These are phyloP conservation scores for Rhizopogon rudus DNA, from an alignment of 768 basidiomycete genomes.

Conservation along the genomic window DNA sequence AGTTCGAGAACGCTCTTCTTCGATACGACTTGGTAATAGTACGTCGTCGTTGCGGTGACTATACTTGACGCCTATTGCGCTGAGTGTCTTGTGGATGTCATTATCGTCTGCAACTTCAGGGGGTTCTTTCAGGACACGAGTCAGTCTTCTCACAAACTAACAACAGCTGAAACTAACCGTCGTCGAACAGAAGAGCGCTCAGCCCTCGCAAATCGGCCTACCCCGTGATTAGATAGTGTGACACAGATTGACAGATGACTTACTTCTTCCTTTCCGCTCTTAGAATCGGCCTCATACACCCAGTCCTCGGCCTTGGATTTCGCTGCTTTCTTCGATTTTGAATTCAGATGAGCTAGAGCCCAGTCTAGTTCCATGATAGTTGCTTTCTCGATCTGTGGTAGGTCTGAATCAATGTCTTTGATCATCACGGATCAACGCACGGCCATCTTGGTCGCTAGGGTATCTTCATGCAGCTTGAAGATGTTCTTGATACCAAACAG, in stretches of 20 bases:
- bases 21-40: constrained; percentile 61
- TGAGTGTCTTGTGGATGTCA: constrained; percentile 51
- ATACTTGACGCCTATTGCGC: constrained; percentile 60
- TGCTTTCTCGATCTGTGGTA: constrained; percentile 68
- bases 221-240: background rate
- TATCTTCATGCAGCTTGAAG: constrained; percentile 70
- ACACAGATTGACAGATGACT: background rate
- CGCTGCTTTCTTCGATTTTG: constrained; percentile 29
- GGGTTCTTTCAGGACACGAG: constrained; percentile 26
- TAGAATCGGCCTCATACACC: constrained; percentile 41
- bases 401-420: background rate
- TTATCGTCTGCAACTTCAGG: constrained; percentile 38
- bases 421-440: constrained; percentile 34
- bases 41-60: constrained; percentile 73
- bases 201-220: constrained; percentile 57
- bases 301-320: constrained; percentile 32
- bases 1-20: constrained; percentile 55
- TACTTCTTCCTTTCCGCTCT: constrained; percentile 37
- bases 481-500: constrained; percentile 85
- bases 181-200: constrained; percentile 65
- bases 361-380: constrained; percentile 73
- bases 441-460: constrained; percentile 66
- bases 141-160: background rate
- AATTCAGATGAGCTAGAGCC: constrained; percentile 68
- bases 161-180: constrained; percentile 36